Evolutionary conservation across 2,329 filamentous ascomycete species (phyloP).

Genomic region (Boeremia lycopersici): DNA sequence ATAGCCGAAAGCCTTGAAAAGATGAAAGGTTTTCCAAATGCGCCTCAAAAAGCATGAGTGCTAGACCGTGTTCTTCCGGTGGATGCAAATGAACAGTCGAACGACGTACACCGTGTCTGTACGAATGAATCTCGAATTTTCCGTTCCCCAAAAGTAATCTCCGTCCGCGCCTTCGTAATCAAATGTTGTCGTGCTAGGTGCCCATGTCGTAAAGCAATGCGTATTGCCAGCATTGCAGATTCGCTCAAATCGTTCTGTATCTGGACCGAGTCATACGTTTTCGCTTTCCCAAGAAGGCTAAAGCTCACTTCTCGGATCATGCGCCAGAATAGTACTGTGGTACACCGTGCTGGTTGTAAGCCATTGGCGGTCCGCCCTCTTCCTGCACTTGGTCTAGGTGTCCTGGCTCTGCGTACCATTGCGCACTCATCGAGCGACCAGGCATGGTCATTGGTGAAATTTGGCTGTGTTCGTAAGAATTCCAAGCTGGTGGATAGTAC

Average conservation of each 20-base stretch:
- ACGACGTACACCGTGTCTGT: background rate
- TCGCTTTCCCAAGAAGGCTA: background rate
- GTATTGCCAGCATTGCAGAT: background rate
- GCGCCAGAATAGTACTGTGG: conserved; percentile 40
- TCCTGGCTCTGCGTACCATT: conserved; percentile 43
- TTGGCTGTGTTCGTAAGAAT: conserved; percentile 36
- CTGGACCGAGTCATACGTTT: background rate
- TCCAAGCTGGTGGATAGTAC: conserved; percentile 41
- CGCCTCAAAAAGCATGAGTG: background rate
- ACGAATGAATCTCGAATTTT: background rate
- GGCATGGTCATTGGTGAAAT: conserved; percentile 36
- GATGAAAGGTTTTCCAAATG: background rate
- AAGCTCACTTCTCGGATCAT: background rate
- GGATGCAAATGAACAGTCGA: background rate
- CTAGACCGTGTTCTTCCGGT: background rate
- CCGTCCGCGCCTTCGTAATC: background rate
- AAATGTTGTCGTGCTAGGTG: background rate
- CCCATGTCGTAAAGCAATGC: background rate
- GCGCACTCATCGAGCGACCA: conserved; percentile 42
- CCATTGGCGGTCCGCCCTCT: conserved; percentile 39
- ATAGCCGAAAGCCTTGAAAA: conserved; percentile 1
- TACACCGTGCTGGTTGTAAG: conserved; percentile 35
- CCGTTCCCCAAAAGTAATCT: background rate
- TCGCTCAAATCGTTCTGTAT: background rate
- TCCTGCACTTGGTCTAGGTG: conserved; percentile 45